Percentiles rank a stretch among this genome's conserved stretches.
Conservation (phyloP, 148 eudicot species). For the Spergularia bocconei region DNA sequence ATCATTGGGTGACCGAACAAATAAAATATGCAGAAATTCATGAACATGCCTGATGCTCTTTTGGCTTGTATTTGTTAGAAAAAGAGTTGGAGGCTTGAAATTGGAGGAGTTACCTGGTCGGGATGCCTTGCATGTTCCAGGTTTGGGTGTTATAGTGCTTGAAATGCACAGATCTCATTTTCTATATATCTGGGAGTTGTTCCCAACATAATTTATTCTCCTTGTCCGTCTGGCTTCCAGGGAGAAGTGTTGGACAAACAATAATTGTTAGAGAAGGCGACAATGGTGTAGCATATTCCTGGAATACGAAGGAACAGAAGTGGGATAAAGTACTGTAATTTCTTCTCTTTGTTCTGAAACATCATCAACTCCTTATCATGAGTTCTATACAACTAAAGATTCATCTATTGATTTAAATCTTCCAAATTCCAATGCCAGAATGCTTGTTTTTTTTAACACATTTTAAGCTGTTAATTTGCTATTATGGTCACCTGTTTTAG, state of each 20-base stretch:
- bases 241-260: slow-evolving; percentile 92
- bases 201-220: neutral
- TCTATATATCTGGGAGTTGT: neutral
- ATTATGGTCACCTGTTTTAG: neutral
- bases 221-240: slow-evolving; percentile 44
- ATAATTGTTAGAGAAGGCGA: slow-evolving; percentile 93
- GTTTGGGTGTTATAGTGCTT: slow-evolving; percentile 33
- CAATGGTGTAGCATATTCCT: slow-evolving; percentile 95
- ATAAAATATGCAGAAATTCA: neutral
- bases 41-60: slow-evolving; percentile 18
- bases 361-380: neutral
- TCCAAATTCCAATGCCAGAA: neutral
- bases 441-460: neutral
- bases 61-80: slow-evolving; percentile 42
- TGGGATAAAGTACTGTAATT: slow-evolving; percentile 78
- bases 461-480: neutral
- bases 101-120: slow-evolving; percentile 92
- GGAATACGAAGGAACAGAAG: slow-evolving; percentile 79
- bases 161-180: neutral
- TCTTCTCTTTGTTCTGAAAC: slow-evolving; percentile 12
- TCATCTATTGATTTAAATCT: neutral
- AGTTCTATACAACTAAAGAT: neutral
- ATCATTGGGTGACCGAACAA: too few relatives aligned
- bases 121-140: slow-evolving; percentile 83
- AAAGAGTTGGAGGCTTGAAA: slow-evolving; percentile 89